Conservation (phyloP, 202 grass and related monocot genomes). For the Schoenoplectus tabernaemontani region DNA sequence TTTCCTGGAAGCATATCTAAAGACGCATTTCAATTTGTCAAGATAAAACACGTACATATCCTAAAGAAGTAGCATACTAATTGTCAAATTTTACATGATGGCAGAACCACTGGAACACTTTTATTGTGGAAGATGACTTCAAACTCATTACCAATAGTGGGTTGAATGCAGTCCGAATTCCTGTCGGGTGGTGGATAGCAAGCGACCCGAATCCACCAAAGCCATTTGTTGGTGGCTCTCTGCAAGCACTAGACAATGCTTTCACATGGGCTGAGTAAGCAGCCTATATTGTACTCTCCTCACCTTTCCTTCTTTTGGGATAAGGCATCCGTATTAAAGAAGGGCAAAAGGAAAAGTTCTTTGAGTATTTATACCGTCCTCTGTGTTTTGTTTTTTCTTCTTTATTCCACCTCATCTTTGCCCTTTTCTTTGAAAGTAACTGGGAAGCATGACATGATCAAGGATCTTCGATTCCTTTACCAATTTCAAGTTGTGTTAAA, state of each 20-base stretch:
- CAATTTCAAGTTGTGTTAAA: no score
- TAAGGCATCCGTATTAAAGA: background rate
- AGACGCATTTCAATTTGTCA: no score
- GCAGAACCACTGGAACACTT: conserved; percentile 63
- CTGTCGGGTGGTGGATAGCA: conserved; percentile 87
- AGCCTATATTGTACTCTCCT: background rate
- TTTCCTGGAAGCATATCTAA: background rate
- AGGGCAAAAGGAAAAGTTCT: conserved; percentile 1
- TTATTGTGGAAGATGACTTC: conserved; percentile 56
- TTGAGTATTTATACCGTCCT: background rate
- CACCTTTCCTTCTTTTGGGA: background rate
- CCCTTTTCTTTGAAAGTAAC: background rate
- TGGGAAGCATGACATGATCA: no score
- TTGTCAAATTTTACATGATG: background rate
- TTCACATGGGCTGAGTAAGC: conserved; percentile 79
- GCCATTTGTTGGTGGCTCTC: conserved; percentile 68
- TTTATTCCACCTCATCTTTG: background rate
- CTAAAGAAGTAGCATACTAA: no score
- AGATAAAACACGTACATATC: no score
- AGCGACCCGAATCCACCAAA: conserved; percentile 47
- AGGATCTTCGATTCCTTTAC: no score
- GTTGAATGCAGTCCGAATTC: conserved; percentile 62
- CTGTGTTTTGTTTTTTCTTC: background rate
- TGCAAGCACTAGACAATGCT: conserved; percentile 52
- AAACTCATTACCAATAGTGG: conserved; percentile 42